A percentile compares a stretch with the other conserved stretches of the same genome.
phyloP scores from a whole-genome alignment of 257 asterid species.

The Rhazya stricta region DNA sequence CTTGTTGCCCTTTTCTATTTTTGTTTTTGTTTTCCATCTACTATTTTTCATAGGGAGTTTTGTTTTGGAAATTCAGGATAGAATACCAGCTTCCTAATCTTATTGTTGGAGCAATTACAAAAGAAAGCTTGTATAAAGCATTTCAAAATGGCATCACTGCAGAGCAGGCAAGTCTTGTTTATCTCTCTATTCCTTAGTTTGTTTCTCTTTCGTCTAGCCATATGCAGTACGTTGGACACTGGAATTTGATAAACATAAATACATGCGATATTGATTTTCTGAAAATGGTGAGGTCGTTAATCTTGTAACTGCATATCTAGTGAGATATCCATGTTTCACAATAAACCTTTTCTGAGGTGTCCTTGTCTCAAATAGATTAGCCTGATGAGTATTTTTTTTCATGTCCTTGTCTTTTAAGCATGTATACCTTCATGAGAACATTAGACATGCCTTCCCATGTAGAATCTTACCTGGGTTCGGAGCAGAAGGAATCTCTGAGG shows the following conservation, averaged over 20 bases:
- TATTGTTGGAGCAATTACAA: slow-evolving; percentile 83
- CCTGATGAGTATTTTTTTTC: neutral
- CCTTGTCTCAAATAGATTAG: neutral
- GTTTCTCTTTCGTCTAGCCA: neutral
- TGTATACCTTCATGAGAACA: neutral
- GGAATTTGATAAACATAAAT: neutral
- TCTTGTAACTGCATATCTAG: neutral
- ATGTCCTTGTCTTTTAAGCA: neutral
- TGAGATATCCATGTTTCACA: neutral
- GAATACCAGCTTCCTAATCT: slow-evolving; percentile 98
- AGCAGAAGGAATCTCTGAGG: neutral
- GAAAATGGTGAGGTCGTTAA: neutral
- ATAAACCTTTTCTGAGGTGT: neutral
- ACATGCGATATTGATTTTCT: neutral
- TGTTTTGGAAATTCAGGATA: slow-evolving; percentile 53
- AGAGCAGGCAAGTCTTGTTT: slow-evolving; percentile 63
- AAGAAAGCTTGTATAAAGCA: slow-evolving; percentile 93
- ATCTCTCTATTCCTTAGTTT: slow-evolving; percentile 1
- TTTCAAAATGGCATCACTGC: slow-evolving; percentile 79
- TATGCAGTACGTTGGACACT: neutral
- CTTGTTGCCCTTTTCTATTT: neutral
- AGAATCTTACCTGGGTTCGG: neutral
- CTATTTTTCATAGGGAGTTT: slow-evolving; percentile 6
- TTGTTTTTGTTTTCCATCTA: neutral
- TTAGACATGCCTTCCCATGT: neutral